Percentiles rank a stretch among this genome's conserved stretches.
phyloP scores from a whole-genome alignment of 1,284 basidiomycete genomes.

The Heliocybe sulcata region DNA sequence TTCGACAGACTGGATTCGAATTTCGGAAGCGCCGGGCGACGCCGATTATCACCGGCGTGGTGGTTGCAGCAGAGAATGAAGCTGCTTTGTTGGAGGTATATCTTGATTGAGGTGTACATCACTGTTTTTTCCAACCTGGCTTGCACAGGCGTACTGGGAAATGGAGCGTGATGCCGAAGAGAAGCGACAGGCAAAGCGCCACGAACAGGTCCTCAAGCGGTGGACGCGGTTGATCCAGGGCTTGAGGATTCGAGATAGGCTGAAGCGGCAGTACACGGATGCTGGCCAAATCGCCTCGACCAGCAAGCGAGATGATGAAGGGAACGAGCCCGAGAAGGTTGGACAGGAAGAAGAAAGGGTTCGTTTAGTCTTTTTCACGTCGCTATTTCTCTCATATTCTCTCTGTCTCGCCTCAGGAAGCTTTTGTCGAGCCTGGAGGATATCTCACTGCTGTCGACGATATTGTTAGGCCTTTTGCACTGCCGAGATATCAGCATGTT shows the following conservation, averaged over 20 bases:
- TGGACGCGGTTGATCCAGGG: conserved; percentile 90
- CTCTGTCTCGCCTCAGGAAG: neutral
- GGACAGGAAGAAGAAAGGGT: conserved; percentile 4
- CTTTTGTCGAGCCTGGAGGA: conserved; percentile 35
- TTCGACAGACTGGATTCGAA: conserved; percentile 80
- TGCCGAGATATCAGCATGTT: conserved; percentile 38
- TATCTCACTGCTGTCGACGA: conserved; percentile 67
- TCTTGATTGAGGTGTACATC: neutral
- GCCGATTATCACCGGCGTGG: conserved; percentile 83
- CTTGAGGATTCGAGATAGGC: conserved; percentile 74
- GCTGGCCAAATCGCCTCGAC: conserved; percentile 10
- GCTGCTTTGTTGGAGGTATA: conserved; percentile 67
- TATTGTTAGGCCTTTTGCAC: conserved; percentile 61
- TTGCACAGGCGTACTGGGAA: conserved; percentile 73
- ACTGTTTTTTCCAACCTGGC: neutral
- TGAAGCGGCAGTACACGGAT: conserved; percentile 75
- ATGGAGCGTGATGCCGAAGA: conserved; percentile 73
- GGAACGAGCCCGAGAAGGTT: conserved; percentile 1
- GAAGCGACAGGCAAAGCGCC: conserved; percentile 68
- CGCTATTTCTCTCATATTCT: neutral
- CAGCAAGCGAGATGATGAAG: conserved; percentile 13
- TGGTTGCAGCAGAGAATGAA: conserved; percentile 81
- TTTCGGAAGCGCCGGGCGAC: conserved; percentile 88
- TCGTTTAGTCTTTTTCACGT: neutral
- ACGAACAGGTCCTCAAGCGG: conserved; percentile 79